Evolutionary conservation across 1,139 yeast genomes (phyloP), one percentile per base, ranked within the genome.

Genomic region (Candida buenavistaensis): DNA sequence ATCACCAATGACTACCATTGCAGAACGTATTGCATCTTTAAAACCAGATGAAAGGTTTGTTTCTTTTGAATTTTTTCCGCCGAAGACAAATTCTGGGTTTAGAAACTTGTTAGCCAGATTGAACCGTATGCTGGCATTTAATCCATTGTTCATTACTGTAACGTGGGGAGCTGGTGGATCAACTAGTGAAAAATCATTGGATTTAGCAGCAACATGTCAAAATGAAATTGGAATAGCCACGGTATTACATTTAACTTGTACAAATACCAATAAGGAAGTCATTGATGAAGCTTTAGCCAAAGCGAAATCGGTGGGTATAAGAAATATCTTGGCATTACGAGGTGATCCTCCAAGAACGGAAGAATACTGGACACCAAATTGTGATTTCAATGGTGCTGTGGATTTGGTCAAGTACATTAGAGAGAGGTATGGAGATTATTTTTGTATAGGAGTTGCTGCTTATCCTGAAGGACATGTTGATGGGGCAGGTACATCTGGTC

Each of bases 81-180:
- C 98, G 14, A 89, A 92, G 59, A 92, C 98, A 1, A 86, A 82
- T 54, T 72, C 82, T 10, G 98, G 97, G 47, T 75, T 85, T 55
- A 75, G 85, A 44, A 92, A 94, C 59, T 66, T 92, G 43, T 67
- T 86, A 33, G 88, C 90, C 23, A 82, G 99, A 60, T 78, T 92
- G 61, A 79, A 79, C 52, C 81, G 99, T 54, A 84, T 92, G 94
- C 78, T 85, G 51, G 83, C 85, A 3, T 65, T 92, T 45, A 90
- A 89, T 37, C 97, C 97, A 3, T 63, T 84, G 15, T 94, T 92
- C 57, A 82, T 90, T 35, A 87, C 96, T 2, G 84, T 94, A 8
- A 94, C 99, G 0, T 92, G 98, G 97, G 98, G 98, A 19, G 97
- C 98, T 6, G 97, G 97, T 25, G 98, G 98, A 2, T 81, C 95